A percentile compares a stretch with the other conserved stretches of the same genome.
These are phyloP conservation scores for Dunaliella primolecta DNA, from an alignment of 139 green algal species.

Conservation along the genomic window DNA sequence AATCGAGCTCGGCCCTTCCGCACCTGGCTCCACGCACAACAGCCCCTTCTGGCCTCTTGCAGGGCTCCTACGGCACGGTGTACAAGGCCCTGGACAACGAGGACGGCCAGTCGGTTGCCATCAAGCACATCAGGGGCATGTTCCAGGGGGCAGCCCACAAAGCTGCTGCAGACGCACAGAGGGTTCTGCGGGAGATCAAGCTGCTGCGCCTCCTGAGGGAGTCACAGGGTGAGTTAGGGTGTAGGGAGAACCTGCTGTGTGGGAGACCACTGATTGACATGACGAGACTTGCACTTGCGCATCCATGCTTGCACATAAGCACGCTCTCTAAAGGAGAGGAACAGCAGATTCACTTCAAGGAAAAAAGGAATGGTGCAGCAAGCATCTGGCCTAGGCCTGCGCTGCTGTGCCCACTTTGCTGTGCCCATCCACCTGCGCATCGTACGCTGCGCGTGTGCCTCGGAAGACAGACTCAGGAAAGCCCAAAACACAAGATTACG, in stretches of 20 bases:
- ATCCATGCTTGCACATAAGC: conserved; percentile 60
- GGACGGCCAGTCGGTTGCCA: conserved; percentile 68
- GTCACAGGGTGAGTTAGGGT: neutral
- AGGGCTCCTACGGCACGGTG: conserved; percentile 91
- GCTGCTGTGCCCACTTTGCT: conserved; percentile 37
- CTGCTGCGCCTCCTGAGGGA: conserved; percentile 79
- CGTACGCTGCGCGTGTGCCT: no score
- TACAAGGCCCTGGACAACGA: conserved; percentile 77
- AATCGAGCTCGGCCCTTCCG: no score
- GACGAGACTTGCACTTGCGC: conserved; percentile 18
- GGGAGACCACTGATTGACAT: neutral
- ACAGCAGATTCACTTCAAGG: no score
- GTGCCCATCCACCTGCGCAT: neutral
- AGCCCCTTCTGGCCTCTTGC: no score
- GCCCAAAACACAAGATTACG: no score
- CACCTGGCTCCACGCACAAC: no score
- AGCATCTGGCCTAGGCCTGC: neutral
- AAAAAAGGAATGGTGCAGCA: no score
- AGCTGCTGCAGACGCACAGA: conserved; percentile 79
- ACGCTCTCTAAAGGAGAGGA: no score
- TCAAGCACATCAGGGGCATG: conserved; percentile 85
- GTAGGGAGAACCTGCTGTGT: no score
- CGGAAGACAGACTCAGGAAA: no score
- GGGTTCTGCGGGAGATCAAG: conserved; percentile 95
- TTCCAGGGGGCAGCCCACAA: neutral